Percentiles rank a stretch among this genome's conserved stretches.
phyloP scores from a whole-genome alignment of 2,329 filamentous ascomycete genomes.

The Nemania serpens region DNA sequence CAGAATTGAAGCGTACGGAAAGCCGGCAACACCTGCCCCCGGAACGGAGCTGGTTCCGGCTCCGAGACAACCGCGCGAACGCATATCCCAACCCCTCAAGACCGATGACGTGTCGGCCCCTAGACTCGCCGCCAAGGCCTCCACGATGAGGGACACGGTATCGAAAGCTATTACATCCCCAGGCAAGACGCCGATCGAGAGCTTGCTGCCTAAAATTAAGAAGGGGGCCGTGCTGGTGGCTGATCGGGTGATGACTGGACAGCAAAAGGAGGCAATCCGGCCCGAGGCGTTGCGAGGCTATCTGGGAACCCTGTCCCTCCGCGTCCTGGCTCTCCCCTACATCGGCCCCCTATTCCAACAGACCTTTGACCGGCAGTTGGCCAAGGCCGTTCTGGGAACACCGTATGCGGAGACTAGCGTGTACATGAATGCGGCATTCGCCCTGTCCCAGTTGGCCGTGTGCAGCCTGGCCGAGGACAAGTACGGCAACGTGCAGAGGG shows the following conservation, averaged over 20 bases:
- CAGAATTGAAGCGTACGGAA: slow-evolving; percentile 67
- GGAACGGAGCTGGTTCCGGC: slow-evolving; percentile 32
- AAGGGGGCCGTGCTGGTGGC: slow-evolving; percentile 54
- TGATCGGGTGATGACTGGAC: slow-evolving; percentile 54
- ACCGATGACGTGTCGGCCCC: slow-evolving; percentile 53
- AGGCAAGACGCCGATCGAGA: slow-evolving; percentile 53
- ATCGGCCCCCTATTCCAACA: slow-evolving; percentile 73
- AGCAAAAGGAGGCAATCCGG: slow-evolving; percentile 60
- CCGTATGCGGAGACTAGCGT: slow-evolving; percentile 72
- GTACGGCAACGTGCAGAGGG: slow-evolving; percentile 83
- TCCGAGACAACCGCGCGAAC: slow-evolving; percentile 40
- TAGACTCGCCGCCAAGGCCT: slow-evolving; percentile 43
- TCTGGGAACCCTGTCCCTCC: slow-evolving; percentile 53
- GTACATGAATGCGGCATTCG: slow-evolving; percentile 73
- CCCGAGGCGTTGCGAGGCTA: slow-evolving; percentile 55
- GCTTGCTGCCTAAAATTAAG: slow-evolving; percentile 56
- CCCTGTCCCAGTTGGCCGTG: slow-evolving; percentile 70
- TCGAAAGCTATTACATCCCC: slow-evolving; percentile 52
- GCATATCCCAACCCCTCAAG: slow-evolving; percentile 47
- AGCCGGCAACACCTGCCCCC: slow-evolving; percentile 46
- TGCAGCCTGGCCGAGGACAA: slow-evolving; percentile 79
- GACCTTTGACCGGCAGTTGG: slow-evolving; percentile 67
- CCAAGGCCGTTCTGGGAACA: slow-evolving; percentile 70
- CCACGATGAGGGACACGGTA: slow-evolving; percentile 50
- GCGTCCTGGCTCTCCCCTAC: slow-evolving; percentile 53